Conservation (phyloP, 2,329 filamentous ascomycete genomes). For the Aspergillus uvarum region DNA sequence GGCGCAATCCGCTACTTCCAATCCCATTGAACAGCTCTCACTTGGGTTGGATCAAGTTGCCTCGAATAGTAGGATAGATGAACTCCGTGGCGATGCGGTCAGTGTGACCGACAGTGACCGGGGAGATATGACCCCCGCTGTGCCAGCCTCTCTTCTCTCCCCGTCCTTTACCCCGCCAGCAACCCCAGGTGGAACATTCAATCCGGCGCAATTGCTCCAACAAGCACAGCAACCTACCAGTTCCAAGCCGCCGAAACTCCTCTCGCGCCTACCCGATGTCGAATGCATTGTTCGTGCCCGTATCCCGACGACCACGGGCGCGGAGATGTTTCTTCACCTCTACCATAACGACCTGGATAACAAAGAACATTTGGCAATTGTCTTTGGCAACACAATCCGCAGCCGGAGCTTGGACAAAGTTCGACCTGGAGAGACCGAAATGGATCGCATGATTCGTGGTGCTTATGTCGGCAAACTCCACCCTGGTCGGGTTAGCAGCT, state of each 20-base stretch:
- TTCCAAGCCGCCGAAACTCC: constrained; percentile 66
- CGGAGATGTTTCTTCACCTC: constrained; percentile 95
- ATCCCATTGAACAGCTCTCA: constrained; percentile 24
- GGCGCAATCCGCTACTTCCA: constrained; percentile 34
- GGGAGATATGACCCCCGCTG: constrained; percentile 44
- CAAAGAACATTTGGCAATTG: constrained; percentile 96
- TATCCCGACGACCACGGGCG: constrained; percentile 86
- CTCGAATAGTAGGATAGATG: constrained; percentile 14
- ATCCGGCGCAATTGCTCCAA: constrained; percentile 32
- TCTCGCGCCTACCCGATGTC: constrained; percentile 77
- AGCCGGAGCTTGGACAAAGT: constrained; percentile 58
- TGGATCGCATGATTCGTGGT: constrained; percentile 81
- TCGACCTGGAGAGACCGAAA: constrained; percentile 49
- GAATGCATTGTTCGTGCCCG: constrained; percentile 90
- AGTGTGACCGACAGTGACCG: constrained; percentile 23
- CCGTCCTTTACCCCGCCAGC: constrained; percentile 53
- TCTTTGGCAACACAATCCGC: constrained; percentile 85
- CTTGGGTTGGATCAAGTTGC: constrained; percentile 16
- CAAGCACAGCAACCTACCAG: constrained; percentile 28
- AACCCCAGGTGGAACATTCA: constrained; percentile 42
- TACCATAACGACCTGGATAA: constrained; percentile 91
- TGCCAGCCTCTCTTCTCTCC: constrained; percentile 55
- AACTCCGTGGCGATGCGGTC: constrained; percentile 18
- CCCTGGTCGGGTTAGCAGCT: constrained; percentile 77
- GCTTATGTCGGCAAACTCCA: constrained; percentile 87